phyloP scores from a whole-genome alignment of 192 early-diverging fungal species.

The Gamsiella multidivaricata region DNA sequence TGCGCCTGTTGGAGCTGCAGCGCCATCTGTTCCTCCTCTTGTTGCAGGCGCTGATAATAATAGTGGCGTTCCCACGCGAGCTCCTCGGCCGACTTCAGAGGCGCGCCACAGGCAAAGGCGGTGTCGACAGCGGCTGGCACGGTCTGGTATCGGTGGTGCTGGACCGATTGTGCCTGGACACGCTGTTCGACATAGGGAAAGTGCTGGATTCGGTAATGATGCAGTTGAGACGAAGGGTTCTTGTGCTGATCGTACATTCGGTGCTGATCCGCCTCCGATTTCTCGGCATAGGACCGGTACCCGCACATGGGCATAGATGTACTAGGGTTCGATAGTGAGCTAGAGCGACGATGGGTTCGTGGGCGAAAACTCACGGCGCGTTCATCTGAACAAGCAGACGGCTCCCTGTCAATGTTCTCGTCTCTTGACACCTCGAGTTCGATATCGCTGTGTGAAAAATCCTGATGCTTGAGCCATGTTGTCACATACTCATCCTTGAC shows the following conservation, averaged over 20 bases:
- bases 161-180: not conserved
- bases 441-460: not conserved
- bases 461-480: conserved; percentile 29
- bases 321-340: conserved; percentile 16
- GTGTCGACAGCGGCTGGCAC: not conserved
- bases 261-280: not conserved
- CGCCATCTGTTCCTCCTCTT: conserved; percentile 16
- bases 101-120: not conserved
- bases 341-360: conserved; percentile 12
- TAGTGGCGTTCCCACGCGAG: conserved; percentile 46
- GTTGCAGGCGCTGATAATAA: conserved; percentile 36
- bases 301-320: not conserved
- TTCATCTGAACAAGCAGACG: not conserved
- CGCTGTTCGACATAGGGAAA: not conserved
- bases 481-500: conserved; percentile 20
- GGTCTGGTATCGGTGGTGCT: conserved; percentile 1
- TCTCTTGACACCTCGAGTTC: no score
- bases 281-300: not conserved
- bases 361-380: no score
- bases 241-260: not conserved
- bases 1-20: not conserved
- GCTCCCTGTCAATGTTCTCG: not conserved
- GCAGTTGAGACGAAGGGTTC: not conserved
- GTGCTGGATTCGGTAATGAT: conserved; percentile 1
- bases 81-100: conserved; percentile 18